phyloP scores from a whole-genome alignment of 352 stramenopile species.

The Phytophthora quininea region DNA sequence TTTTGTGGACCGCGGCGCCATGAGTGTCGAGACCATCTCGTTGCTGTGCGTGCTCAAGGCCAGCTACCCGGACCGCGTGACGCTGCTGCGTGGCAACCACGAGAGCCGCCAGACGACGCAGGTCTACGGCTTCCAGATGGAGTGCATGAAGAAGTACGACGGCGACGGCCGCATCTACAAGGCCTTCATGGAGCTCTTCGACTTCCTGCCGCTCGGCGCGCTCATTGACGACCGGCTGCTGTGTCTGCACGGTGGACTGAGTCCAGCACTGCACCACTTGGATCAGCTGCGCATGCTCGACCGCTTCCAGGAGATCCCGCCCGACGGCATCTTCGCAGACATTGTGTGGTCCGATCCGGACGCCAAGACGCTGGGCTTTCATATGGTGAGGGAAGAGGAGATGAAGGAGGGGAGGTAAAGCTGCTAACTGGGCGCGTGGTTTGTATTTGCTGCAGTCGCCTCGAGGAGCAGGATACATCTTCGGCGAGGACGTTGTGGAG shows the following conservation, averaged over 20 bases:
- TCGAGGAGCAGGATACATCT: constrained; percentile 86
- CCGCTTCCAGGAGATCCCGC: constrained; percentile 81
- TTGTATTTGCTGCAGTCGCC: constrained; percentile 68
- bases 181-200: constrained; percentile 81
- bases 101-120: constrained; percentile 88
- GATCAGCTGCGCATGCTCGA: constrained; percentile 94
- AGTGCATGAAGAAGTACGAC: constrained; percentile 88
- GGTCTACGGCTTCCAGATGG: constrained; percentile 86
- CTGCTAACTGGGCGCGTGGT: constrained; percentile 38
- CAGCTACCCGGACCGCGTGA: constrained; percentile 92
- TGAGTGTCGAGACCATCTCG: constrained; percentile 94
- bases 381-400: constrained; percentile 48
- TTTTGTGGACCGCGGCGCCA: constrained; percentile 96
- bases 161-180: constrained; percentile 77
- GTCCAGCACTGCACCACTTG: constrained; percentile 78
- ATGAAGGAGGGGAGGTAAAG: constrained; percentile 53
- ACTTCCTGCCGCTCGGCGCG: constrained; percentile 85
- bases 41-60: constrained; percentile 90
- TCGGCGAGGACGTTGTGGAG: constrained; percentile 84
- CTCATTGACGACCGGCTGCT: constrained; percentile 69
- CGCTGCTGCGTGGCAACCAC: constrained; percentile 96
- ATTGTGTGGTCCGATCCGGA: constrained; percentile 89
- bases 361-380: constrained; percentile 84
- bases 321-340: constrained; percentile 79
- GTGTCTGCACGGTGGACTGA: constrained; percentile 72